Conservation (phyloP, 78 protist species). For the Dictyostelium intermedium region DNA sequence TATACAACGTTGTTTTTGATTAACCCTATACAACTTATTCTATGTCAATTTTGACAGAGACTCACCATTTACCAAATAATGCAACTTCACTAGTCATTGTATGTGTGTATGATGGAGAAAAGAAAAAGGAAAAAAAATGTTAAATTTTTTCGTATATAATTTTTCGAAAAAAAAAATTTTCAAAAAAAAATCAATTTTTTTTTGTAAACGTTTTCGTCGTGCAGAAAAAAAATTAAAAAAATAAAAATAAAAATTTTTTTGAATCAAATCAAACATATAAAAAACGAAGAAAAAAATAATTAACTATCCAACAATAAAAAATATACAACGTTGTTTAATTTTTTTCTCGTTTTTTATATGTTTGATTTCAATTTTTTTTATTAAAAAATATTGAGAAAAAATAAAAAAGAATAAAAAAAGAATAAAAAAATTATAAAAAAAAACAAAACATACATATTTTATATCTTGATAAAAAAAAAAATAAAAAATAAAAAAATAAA, state of each 20-base stretch:
- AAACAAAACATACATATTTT: background rate
- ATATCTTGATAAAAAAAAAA: too few species aligned
- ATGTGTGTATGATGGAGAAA: background rate
- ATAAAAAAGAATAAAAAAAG: too few species aligned
- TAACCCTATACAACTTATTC: background rate
- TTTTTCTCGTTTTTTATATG: too few species aligned
- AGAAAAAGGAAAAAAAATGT: background rate
- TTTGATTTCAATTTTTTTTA: too few species aligned
- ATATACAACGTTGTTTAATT: too few species aligned
- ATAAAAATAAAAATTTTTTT: background rate
- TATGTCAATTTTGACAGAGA: conserved; percentile 5
- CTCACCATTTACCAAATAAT: conserved; percentile 63
- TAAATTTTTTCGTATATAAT: background rate
- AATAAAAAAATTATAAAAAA: too few species aligned
- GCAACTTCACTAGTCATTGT: conserved; percentile 18
- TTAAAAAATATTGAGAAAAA: too few species aligned
- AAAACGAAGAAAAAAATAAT: too few species aligned
- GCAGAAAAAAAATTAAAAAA: background rate
- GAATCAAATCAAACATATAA: background rate
- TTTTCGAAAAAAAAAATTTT: background rate
- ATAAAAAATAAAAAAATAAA: too few species aligned
- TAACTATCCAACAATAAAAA: too few species aligned
- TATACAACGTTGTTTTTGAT: background rate
- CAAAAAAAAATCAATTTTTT: background rate
- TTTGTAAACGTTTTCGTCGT: background rate